Conservation (phyloP, 2,329 filamentous ascomycete genomes). For the Alternaria solani region DNA sequence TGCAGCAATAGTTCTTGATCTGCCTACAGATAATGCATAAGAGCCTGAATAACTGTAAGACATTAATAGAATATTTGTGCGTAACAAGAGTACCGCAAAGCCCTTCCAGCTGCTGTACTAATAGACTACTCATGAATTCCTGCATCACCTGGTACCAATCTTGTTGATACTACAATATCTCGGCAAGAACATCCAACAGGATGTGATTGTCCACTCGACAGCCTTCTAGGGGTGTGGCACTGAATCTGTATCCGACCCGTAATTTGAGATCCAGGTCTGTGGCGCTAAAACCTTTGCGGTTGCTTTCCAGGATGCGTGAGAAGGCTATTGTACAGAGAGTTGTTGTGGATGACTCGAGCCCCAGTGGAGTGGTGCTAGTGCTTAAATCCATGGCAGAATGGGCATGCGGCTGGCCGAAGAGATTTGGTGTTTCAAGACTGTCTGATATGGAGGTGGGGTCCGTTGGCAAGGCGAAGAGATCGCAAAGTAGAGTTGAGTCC, state of each 20-base stretch:
- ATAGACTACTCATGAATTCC: neutral
- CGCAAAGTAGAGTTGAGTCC: no score
- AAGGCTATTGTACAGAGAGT: constrained; percentile 30
- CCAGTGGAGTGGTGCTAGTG: no score
- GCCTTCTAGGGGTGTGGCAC: constrained; percentile 14
- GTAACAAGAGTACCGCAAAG: neutral
- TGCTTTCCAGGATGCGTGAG: constrained; percentile 25
- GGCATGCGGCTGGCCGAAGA: no score
- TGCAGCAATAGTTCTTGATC: neutral
- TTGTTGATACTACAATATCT: constrained; percentile 4
- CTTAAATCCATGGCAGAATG: no score
- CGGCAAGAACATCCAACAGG: constrained; percentile 25
- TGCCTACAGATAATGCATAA: neutral
- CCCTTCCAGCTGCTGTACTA: neutral
- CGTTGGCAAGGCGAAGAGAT: no score
- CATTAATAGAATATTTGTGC: neutral
- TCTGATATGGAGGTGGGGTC: no score
- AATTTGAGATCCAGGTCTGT: constrained; percentile 26
- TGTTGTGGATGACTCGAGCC: constrained; percentile 8
- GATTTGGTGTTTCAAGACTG: no score
- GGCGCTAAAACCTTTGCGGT: constrained; percentile 19
- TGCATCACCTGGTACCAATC: neutral
- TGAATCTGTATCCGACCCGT: constrained; percentile 23
- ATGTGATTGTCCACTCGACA: constrained; percentile 28
- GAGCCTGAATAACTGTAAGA: neutral